Evolutionary conservation across 1,284 basidiomycete species (phyloP).

Genomic region (Neolentinus lepideus): DNA sequence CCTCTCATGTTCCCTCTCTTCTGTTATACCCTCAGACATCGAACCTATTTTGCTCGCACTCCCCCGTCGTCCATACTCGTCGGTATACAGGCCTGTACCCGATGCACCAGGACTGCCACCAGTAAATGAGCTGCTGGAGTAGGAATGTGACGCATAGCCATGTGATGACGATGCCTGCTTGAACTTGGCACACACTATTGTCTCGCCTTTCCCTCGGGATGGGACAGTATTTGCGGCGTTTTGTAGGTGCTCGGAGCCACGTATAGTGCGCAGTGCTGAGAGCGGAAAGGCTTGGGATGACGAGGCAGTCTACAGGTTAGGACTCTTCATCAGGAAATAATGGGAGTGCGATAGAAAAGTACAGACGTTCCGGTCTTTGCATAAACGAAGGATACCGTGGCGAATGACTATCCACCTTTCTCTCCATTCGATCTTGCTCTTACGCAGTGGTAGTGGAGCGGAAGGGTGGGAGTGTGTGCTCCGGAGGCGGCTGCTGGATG

Average conservation of each 20-base stretch:
- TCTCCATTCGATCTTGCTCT: constrained; percentile 1
- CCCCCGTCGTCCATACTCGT: background rate
- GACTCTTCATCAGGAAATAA: background rate
- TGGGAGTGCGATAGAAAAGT: background rate
- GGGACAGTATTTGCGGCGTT: background rate
- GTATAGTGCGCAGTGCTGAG: background rate
- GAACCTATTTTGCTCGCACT: background rate
- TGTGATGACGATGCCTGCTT: background rate
- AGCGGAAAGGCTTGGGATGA: background rate
- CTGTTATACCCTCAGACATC: background rate
- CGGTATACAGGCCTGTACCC: background rate
- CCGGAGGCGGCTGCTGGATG: background rate
- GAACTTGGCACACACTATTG: background rate
- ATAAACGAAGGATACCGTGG: background rate
- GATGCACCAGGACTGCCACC: background rate
- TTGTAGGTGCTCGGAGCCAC: background rate
- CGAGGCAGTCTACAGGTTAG: background rate
- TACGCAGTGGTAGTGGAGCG: background rate
- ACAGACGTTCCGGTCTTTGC: background rate
- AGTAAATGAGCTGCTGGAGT: background rate
- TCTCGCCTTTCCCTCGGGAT: background rate
- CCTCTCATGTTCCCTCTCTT: background rate
- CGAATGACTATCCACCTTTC: background rate
- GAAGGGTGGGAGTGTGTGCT: background rate
- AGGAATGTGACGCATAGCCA: background rate